These are phyloP conservation scores for Neurospora sp. DNA, from an alignment of 495 filamentous ascomycete genomes.

Conservation along the genomic window DNA sequence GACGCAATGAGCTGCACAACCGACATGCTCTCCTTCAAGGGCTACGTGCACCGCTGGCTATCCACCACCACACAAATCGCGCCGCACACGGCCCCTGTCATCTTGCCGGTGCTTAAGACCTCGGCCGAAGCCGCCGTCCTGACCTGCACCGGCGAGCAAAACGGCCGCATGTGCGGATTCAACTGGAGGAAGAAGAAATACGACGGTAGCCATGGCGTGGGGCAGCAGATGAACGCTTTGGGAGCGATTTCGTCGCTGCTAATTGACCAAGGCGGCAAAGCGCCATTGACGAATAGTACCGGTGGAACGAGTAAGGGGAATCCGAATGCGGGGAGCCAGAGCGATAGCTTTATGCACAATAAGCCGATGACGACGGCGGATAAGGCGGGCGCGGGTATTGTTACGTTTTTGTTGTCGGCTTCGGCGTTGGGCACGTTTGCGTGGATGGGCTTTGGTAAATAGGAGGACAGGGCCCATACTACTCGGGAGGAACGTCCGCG, in stretches of 20 bases:
- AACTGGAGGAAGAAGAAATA: constrained; percentile 51
- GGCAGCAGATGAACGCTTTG: constrained; percentile 63
- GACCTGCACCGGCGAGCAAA: constrained; percentile 52
- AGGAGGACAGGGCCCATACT: neutral
- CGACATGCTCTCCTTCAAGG: constrained; percentile 79
- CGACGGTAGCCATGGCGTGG: constrained; percentile 51
- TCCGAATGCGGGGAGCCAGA: constrained; percentile 44
- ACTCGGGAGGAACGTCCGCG: neutral
- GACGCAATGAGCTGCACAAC: constrained; percentile 50
- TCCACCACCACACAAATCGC: constrained; percentile 59
- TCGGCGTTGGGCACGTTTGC: constrained; percentile 29
- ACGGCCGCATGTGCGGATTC: constrained; percentile 56
- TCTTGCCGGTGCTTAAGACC: constrained; percentile 56
- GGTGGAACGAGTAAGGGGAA: constrained; percentile 60
- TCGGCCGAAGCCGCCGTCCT: constrained; percentile 60
- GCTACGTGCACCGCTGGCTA: constrained; percentile 76
- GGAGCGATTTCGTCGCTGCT: constrained; percentile 51
- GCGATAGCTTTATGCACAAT: constrained; percentile 7
- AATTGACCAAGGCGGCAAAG: constrained; percentile 19
- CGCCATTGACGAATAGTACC: constrained; percentile 45
- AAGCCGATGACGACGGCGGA: constrained; percentile 45
- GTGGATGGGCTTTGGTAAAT: constrained; percentile 36
- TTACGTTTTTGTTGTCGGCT: constrained; percentile 44
- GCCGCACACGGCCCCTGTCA: constrained; percentile 49
- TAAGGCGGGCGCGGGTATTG: constrained; percentile 54